These are phyloP conservation scores for Monosporascus sp. DNA, from an alignment of 2,329 filamentous ascomycete species.

Conservation along the genomic window DNA sequence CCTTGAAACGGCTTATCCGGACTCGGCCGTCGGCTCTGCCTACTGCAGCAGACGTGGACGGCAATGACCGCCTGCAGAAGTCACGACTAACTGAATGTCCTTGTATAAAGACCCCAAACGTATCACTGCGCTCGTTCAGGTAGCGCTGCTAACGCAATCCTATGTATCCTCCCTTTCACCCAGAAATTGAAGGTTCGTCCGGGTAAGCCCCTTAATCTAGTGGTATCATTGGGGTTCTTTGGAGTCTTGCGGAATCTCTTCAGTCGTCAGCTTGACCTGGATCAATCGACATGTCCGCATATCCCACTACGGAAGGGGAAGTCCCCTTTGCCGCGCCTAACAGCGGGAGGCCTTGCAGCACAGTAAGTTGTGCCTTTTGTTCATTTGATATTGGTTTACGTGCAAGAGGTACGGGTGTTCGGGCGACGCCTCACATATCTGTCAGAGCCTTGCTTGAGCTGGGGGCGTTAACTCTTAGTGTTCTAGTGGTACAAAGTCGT, in stretches of 20 bases:
- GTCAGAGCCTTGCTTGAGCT: no score
- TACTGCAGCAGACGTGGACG: no score
- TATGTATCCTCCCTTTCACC: not conserved
- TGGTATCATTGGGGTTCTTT: not conserved
- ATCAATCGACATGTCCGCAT: slow-evolving; percentile 1
- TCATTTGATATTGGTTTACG: slow-evolving; percentile 8
- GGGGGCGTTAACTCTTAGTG: no score
- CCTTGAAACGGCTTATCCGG: no score
- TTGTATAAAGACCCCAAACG: no score
- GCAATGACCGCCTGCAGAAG: no score
- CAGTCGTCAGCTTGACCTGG: not conserved
- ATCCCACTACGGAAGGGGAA: slow-evolving; percentile 6
- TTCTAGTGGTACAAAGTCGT: slow-evolving; percentile 6
- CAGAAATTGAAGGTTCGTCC: not conserved
- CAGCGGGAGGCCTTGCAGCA: slow-evolving; percentile 14
- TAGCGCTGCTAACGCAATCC: no score
- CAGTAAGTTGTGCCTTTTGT: slow-evolving; percentile 8
- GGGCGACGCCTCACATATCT: no score
- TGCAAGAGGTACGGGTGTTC: not conserved
- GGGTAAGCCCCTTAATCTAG: not conserved
- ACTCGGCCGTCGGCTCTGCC: no score
- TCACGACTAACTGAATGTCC: no score
- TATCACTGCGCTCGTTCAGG: no score
- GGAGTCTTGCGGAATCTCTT: not conserved
- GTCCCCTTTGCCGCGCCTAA: slow-evolving; percentile 8